These are phyloP conservation scores for Funneliformis geosporum DNA, from an alignment of 192 early-diverging fungal genomes.

Conservation along the genomic window DNA sequence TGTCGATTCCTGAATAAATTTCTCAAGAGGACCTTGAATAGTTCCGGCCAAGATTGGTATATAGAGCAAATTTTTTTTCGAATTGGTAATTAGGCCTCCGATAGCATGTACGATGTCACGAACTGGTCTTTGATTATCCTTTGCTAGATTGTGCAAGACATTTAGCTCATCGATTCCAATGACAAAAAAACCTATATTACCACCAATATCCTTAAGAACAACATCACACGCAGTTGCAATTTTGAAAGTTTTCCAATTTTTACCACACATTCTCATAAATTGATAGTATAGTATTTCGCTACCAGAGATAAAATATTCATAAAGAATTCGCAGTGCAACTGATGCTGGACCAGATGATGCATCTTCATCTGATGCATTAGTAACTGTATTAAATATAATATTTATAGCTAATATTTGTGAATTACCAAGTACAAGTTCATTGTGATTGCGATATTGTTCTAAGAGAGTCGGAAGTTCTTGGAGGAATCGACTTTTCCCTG, in stretches of 20 bases:
- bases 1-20: conserved; percentile 2
- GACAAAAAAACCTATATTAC: not conserved
- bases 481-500: conserved; percentile 20
- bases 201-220: not conserved
- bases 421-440: not conserved
- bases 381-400: not conserved
- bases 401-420: not conserved
- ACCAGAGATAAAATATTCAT: not conserved
- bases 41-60: conserved; percentile 13
- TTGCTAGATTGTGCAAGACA: not conserved
- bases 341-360: not conserved
- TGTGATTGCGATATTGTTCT: too few species aligned
- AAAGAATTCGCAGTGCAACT: not conserved
- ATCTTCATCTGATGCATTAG: not conserved
- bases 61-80: not conserved
- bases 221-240: not conserved
- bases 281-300: too few species aligned
- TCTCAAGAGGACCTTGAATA: conserved; percentile 18
- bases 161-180: conserved; percentile 12
- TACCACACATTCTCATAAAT: too few species aligned
- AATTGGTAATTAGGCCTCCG: not conserved
- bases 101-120: not conserved
- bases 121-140: not conserved
- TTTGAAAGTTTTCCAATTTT: not conserved
- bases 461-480: not conserved